Evolutionary conservation across 2,329 filamentous ascomycete genomes (phyloP).

Genomic region (Grosmannia serpens): DNA sequence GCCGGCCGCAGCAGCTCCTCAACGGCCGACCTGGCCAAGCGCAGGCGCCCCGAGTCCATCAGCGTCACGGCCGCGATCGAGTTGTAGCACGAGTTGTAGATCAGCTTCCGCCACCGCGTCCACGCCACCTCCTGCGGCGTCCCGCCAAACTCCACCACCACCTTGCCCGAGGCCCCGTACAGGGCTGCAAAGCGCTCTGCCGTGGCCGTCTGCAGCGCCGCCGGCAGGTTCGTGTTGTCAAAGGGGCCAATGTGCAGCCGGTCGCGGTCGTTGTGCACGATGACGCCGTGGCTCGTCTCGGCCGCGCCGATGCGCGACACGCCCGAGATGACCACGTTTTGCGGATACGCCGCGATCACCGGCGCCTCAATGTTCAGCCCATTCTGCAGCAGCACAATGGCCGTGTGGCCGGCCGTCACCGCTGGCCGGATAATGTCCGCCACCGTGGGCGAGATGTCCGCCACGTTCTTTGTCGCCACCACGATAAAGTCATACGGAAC

Average conservation of each 20-base stretch:
- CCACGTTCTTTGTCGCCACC: conserved; percentile 9
- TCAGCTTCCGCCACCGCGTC: conserved; percentile 8
- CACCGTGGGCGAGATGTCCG: conserved; percentile 7
- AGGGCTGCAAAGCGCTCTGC: conserved; percentile 1
- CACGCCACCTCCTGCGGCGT: conserved; percentile 1
- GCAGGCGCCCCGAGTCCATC: conserved; percentile 8
- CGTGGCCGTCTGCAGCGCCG: neutral
- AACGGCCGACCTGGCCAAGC: conserved; percentile 1
- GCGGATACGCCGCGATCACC: conserved; percentile 6
- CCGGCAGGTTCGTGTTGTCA: neutral
- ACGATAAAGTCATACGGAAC: conserved; percentile 8
- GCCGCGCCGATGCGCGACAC: conserved; percentile 1
- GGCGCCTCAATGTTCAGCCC: conserved; percentile 10
- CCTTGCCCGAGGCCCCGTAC: conserved; percentile 69
- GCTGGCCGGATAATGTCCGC: conserved; percentile 8
- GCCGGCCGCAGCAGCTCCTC: conserved; percentile 32
- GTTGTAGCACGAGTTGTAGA: conserved; percentile 10
- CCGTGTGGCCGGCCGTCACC: conserved; percentile 7
- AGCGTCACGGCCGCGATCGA: conserved; percentile 4
- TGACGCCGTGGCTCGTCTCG: conserved; percentile 1
- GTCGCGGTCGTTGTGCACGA: conserved; percentile 4
- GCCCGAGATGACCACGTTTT: conserved; percentile 7
- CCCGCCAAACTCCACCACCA: conserved; percentile 54
- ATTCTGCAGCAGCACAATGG: conserved; percentile 10
- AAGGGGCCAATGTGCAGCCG: neutral